Percentiles rank a stretch among this genome's conserved stretches.
phyloP scores from a whole-genome alignment of 768 basidiomycete species.

The Suillus bovinus region DNA sequence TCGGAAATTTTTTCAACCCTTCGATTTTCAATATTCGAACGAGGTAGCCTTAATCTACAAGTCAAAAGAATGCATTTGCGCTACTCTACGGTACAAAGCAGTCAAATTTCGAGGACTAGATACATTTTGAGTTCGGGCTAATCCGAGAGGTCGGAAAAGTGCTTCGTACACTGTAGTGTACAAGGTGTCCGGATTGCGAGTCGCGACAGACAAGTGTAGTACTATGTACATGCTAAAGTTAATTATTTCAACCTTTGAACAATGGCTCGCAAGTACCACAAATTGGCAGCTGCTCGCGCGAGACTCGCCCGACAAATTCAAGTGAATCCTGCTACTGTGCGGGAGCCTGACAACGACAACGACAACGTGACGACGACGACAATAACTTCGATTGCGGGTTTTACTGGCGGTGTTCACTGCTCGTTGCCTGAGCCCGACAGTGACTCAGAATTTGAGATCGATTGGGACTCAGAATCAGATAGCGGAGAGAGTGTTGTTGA shows the following conservation, averaged over 20 bases:
- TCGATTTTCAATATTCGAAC: no score
- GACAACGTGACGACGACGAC: background rate
- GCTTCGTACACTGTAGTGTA: no score
- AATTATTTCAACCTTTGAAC: background rate
- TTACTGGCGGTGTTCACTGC: conserved; percentile 2
- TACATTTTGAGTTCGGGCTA: no score
- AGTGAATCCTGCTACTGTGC: background rate
- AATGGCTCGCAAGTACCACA: background rate
- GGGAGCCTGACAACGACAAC: background rate
- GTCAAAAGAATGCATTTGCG: no score
- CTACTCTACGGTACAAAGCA: no score
- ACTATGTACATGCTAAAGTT: background rate
- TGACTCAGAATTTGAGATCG: background rate
- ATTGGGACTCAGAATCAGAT: background rate
- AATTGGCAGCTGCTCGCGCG: background rate
- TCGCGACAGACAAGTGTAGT: background rate
- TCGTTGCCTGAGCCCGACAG: background rate
- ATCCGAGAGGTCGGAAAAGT: no score
- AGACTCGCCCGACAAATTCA: background rate
- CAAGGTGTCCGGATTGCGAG: background rate
- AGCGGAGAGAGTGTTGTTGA: background rate
- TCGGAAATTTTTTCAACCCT: no score
- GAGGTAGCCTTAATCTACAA: no score
- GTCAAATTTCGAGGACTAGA: no score
- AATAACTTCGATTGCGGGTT: background rate